These are phyloP conservation scores for Sporothrix brunneoviolacea DNA, from an alignment of 2,329 filamentous ascomycete genomes.

Conservation along the genomic window DNA sequence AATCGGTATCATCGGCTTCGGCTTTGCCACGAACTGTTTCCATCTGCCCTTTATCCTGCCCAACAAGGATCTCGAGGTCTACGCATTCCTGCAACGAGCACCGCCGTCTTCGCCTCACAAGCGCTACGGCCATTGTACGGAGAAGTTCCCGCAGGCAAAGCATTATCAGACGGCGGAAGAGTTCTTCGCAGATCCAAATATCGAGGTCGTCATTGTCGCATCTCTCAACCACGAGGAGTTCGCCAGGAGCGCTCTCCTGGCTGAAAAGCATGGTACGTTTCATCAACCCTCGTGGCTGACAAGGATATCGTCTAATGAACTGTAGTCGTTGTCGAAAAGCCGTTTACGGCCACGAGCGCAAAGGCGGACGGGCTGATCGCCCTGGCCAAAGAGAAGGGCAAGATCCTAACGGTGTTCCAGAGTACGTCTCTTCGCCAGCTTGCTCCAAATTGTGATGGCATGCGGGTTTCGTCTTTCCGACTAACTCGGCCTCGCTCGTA, in stretches of 20 bases:
- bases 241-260: constrained; percentile 47
- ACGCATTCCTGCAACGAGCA: constrained; percentile 43
- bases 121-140: constrained; percentile 36
- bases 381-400: constrained; percentile 39
- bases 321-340: constrained; percentile 60
- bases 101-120: constrained; percentile 18
- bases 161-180: constrained; percentile 52
- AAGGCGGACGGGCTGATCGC: constrained; percentile 50
- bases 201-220: constrained; percentile 57
- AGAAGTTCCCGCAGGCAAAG: constrained; percentile 43
- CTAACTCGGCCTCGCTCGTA: too few relatives aligned
- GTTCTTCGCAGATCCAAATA: constrained; percentile 49
- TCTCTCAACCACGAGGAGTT: constrained; percentile 52
- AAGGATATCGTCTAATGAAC: not conserved
- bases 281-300: not conserved
- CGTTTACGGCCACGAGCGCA: constrained; percentile 52
- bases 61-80: constrained; percentile 38
- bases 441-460: too few relatives aligned
- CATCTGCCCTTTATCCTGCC: constrained; percentile 44
- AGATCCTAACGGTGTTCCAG: constrained; percentile 46
- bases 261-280: constrained; percentile 48
- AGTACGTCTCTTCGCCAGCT: too few relatives aligned
- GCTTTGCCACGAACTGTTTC: constrained; percentile 40
- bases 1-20: constrained; percentile 45
- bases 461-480: too few relatives aligned